Percentiles rank a stretch among this genome's conserved stretches.
Evolutionary conservation across 2,329 filamentous ascomycete genomes (phyloP).

Genomic region (Escovopsis sp.): DNA sequence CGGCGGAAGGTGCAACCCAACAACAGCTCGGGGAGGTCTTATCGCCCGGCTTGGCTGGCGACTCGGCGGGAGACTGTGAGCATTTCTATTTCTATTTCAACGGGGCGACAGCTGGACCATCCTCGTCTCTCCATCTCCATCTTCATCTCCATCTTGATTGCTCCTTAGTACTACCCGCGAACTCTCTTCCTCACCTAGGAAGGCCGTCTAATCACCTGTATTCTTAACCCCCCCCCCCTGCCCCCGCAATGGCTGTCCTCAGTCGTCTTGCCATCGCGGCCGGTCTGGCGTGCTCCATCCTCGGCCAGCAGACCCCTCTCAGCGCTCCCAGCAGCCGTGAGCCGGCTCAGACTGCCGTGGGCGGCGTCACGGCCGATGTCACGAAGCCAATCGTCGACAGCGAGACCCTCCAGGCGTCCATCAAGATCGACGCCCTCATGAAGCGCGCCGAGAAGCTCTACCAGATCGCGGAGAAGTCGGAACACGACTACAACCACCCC

Average conservation of each 20-base stretch:
- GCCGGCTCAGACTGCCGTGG: background rate
- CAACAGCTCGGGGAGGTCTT: too few relatives aligned
- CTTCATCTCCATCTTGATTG: background rate
- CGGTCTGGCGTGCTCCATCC: conserved; percentile 12
- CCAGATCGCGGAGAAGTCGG: conserved; percentile 42
- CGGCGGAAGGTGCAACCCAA: too few relatives aligned
- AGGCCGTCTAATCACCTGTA: too few relatives aligned
- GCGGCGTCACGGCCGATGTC: background rate
- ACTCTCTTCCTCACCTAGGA: background rate
- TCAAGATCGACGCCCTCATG: conserved; percentile 41
- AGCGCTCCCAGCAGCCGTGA: conserved; percentile 4
- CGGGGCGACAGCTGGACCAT: background rate
- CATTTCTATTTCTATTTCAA: too few relatives aligned
- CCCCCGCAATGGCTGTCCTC: conserved; percentile 4
- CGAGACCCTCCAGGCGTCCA: conserved; percentile 39
- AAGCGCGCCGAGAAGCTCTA: conserved; percentile 46
- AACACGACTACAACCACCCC: conserved; percentile 49
- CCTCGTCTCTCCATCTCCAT: background rate
- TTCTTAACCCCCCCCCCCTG: background rate
- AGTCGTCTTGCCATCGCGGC: conserved; percentile 9
- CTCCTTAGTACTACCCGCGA: background rate
- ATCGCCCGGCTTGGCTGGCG: too few relatives aligned
- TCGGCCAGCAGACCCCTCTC: conserved; percentile 13
- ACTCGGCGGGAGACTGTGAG: too few relatives aligned
- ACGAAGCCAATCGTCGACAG: conserved; percentile 33